Evolutionary conservation across 2,329 filamentous ascomycete species (phyloP).

Genomic region (Colletotrichum echinochloae): DNA sequence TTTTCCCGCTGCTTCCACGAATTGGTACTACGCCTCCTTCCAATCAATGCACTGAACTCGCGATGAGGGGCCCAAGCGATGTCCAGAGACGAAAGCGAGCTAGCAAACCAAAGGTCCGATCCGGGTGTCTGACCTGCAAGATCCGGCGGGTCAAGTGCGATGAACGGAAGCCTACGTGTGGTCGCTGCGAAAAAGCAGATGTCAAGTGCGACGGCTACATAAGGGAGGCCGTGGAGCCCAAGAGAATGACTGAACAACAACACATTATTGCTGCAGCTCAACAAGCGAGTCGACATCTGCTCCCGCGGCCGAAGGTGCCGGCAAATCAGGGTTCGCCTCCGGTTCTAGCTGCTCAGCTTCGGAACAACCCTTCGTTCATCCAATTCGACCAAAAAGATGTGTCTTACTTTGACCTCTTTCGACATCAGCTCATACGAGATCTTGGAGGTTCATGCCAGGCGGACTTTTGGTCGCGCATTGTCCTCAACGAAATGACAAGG

Average conservation of each 20-base stretch:
- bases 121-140: slow-evolving; percentile 44
- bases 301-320: slow-evolving; percentile 13
- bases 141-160: slow-evolving; percentile 49
- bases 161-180: slow-evolving; percentile 46
- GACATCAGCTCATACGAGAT: slow-evolving; percentile 41
- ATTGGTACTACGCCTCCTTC: too few species aligned
- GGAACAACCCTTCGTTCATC: neutral
- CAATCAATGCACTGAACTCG: neutral
- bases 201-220: slow-evolving; percentile 41
- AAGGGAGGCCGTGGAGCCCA: slow-evolving; percentile 4
- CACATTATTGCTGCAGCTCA: slow-evolving; percentile 19
- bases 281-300: neutral
- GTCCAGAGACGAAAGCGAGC: slow-evolving; percentile 25
- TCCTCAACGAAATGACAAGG: slow-evolving; percentile 41
- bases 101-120: slow-evolving; percentile 39
- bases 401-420: slow-evolving; percentile 43
- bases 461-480: slow-evolving; percentile 44
- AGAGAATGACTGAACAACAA: slow-evolving; percentile 1
- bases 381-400: slow-evolving; percentile 32
- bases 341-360: neutral
- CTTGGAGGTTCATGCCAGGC: slow-evolving; percentile 41
- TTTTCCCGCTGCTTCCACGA: neutral
- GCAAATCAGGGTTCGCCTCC: neutral
- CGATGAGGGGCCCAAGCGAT: too few species aligned
- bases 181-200: slow-evolving; percentile 38